phyloP scores from a whole-genome alignment of 352 stramenopile species.

The Pythium aristosporum region DNA sequence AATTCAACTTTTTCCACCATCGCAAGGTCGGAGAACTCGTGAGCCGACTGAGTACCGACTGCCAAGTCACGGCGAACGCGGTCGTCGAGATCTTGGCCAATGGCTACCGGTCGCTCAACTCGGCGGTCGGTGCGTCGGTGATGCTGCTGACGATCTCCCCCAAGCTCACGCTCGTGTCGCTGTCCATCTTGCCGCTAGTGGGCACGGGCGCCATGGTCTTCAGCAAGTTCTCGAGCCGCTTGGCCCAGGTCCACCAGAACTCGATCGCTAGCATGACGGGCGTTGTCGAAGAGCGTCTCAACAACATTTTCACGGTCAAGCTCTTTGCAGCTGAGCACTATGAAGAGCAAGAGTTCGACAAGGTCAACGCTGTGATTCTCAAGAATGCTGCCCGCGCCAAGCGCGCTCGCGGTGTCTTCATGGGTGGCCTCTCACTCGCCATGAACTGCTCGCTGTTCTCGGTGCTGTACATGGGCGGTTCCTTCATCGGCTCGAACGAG shows the following conservation, averaged over 20 bases:
- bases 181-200: constrained; percentile 80
- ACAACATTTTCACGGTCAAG: constrained; percentile 90
- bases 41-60: constrained; percentile 82
- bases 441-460: constrained; percentile 90
- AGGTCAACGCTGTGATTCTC: constrained; percentile 68
- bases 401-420: constrained; percentile 85
- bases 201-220: constrained; percentile 80
- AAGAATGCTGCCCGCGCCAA: constrained; percentile 69
- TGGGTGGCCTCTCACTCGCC: constrained; percentile 84
- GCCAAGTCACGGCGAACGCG: constrained; percentile 86
- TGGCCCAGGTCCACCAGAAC: constrained; percentile 81
- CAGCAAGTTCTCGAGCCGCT: constrained; percentile 77
- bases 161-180: constrained; percentile 86
- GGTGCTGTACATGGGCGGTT: constrained; percentile 90
- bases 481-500: constrained; percentile 76
- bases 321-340: constrained; percentile 81
- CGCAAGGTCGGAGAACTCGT: constrained; percentile 87
- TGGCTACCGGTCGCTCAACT: constrained; percentile 88
- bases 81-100: constrained; percentile 87
- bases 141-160: constrained; percentile 90
- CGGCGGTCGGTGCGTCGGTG: constrained; percentile 80
- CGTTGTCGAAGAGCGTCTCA: constrained; percentile 84
- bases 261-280: constrained; percentile 71
- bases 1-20: constrained; percentile 82
- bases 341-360: constrained; percentile 62